phyloP scores from a whole-genome alignment of 1,284 basidiomycete species.

The Tausonia pullulans region DNA sequence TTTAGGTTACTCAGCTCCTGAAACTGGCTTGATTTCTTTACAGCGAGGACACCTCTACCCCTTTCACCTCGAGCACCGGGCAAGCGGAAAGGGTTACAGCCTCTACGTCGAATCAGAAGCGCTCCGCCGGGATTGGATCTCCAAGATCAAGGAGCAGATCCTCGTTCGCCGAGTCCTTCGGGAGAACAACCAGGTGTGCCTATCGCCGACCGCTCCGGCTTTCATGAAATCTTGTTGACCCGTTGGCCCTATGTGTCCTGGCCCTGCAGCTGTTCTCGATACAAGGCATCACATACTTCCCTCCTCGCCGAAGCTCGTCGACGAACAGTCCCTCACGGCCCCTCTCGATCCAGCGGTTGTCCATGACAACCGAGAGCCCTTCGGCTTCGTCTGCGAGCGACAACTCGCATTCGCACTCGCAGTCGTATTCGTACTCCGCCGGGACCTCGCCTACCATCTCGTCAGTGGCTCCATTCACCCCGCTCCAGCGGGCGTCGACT shows the following conservation, averaged over 20 bases:
- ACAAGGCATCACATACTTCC: conserved; percentile 2
- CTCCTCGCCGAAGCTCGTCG: conserved; percentile 1
- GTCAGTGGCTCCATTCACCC: neutral
- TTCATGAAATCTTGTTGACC: neutral
- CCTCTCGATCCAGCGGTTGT: neutral
- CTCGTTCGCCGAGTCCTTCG: neutral
- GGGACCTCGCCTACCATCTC: neutral
- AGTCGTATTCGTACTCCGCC: neutral
- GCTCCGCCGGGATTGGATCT: conserved; percentile 10
- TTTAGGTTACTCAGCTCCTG: neutral
- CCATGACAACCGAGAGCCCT: neutral
- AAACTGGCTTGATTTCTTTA: too few species aligned
- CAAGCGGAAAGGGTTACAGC: neutral
- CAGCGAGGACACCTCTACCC: neutral
- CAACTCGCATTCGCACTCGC: neutral
- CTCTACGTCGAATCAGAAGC: conserved; percentile 5
- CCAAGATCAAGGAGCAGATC: conserved; percentile 4
- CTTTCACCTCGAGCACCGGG: conserved; percentile 13
- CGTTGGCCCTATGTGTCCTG: neutral
- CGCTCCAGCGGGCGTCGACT: neutral
- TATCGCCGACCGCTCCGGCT: too few species aligned
- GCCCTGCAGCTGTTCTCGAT: conserved; percentile 1
- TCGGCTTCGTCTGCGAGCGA: neutral
- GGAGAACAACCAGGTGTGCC: conserved; percentile 10
- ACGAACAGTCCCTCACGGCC: neutral